These are phyloP conservation scores for Colletotrichum cordylinicola DNA, from an alignment of 2,329 filamentous ascomycete species.

Conservation along the genomic window DNA sequence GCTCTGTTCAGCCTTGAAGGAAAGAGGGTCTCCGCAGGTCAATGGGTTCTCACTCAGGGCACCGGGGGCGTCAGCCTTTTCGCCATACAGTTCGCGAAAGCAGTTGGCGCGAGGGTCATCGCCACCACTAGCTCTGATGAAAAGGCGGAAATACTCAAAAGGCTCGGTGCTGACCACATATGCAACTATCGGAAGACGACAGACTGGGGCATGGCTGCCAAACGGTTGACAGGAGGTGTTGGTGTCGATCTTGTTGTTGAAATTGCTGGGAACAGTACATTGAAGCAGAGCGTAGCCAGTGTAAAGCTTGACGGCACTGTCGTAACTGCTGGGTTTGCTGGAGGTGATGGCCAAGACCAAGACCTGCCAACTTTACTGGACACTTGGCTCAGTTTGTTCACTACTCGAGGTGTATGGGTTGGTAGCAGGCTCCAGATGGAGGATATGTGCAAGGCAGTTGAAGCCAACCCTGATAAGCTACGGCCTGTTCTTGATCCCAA, in stretches of 20 bases:
- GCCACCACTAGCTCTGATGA: conserved; percentile 49
- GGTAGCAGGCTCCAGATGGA: conserved; percentile 54
- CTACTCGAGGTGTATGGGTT: conserved; percentile 50
- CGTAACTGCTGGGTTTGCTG: conserved; percentile 38
- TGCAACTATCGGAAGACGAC: conserved; percentile 47
- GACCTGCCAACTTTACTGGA: conserved; percentile 26
- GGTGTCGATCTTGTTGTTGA: conserved; percentile 51
- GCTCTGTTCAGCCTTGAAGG: conserved; percentile 56
- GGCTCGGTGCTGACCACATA: conserved; percentile 45
- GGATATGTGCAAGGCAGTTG: conserved; percentile 52
- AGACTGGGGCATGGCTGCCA: conserved; percentile 45
- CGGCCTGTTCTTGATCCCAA: conserved; percentile 51
- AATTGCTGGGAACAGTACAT: conserved; percentile 42
- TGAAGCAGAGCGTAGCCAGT: conserved; percentile 44
- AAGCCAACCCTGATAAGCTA: conserved; percentile 43
- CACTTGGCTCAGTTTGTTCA: conserved; percentile 43
- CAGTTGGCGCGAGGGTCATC: conserved; percentile 45
- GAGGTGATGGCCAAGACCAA: conserved; percentile 29
- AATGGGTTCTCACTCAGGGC: conserved; percentile 45
- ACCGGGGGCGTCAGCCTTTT: conserved; percentile 48
- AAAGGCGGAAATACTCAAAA: conserved; percentile 45
- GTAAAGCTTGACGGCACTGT: conserved; percentile 47
- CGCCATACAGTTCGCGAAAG: conserved; percentile 46
- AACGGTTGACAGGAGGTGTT: conserved; percentile 35
- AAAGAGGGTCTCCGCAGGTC: conserved; percentile 35